Conservation (phyloP, 2,329 filamentous ascomycete genomes). For the Stagonosporopsis tanaceti region DNA sequence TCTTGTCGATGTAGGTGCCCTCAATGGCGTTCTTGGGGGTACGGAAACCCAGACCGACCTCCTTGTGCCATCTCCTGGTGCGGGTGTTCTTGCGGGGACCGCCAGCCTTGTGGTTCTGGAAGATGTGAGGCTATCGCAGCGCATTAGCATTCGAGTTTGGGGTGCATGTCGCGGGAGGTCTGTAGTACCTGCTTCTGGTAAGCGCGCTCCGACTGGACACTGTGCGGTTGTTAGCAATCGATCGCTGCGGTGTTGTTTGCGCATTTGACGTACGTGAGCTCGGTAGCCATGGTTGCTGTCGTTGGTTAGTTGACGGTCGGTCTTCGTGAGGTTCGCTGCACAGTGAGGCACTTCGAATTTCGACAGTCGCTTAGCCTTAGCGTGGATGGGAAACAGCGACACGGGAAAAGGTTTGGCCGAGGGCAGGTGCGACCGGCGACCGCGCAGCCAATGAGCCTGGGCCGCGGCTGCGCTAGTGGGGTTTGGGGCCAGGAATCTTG, state of each 20-base stretch:
- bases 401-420: constrained; percentile 3
- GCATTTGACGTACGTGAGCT: constrained; percentile 50
- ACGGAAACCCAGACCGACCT: constrained; percentile 98
- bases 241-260: constrained; percentile 6
- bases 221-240: constrained; percentile 63
- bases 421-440: background rate
- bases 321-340: constrained; percentile 29
- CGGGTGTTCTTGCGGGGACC: constrained; percentile 61
- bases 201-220: constrained; percentile 99
- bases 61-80: constrained; percentile 95
- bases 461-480: constrained; percentile 15
- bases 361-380: constrained; percentile 28
- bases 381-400: background rate
- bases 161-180: constrained; percentile 21
- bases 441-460: constrained; percentile 15
- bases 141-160: constrained; percentile 40
- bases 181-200: constrained; percentile 78
- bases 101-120: constrained; percentile 94
- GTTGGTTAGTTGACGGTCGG: constrained; percentile 45
- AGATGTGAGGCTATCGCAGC: constrained; percentile 89
- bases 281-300: constrained; percentile 55
- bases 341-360: constrained; percentile 25
- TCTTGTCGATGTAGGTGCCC: constrained; percentile 99
- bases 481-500: constrained; percentile 14
- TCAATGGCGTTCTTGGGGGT: constrained; percentile 99